Percentiles rank a stretch among this genome's conserved stretches.
Evolutionary conservation across 2,329 filamentous ascomycete species (phyloP).

Genomic region (Cryphonectria japonica): DNA sequence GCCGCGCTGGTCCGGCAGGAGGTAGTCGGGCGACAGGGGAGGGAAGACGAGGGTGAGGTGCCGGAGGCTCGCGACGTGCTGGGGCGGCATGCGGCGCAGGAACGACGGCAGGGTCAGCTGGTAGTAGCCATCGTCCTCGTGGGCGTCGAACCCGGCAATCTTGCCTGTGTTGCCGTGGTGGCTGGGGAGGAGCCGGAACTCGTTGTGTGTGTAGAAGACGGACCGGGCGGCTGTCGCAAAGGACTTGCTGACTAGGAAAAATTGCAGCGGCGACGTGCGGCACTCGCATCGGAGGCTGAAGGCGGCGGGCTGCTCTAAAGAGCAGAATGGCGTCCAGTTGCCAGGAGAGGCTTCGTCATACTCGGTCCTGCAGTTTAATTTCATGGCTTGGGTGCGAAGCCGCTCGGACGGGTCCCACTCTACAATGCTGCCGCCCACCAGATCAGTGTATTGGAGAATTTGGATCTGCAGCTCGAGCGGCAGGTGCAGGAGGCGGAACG

Average conservation of each 20-base stretch:
- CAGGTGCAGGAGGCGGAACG: conserved; percentile 4
- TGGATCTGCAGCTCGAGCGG: conserved; percentile 6
- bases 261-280: background rate
- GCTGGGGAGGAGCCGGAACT: conserved; percentile 5
- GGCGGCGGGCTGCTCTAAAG: background rate
- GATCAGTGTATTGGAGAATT: background rate
- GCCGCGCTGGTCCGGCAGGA: background rate
- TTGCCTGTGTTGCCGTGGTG: background rate
- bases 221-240: conserved; percentile 1
- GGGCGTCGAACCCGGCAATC: conserved; percentile 2
- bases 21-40: background rate
- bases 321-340: background rate
- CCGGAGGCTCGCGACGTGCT: conserved; percentile 1
- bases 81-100: background rate
- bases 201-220: conserved; percentile 4
- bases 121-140: conserved; percentile 6
- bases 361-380: background rate
- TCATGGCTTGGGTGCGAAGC: background rate
- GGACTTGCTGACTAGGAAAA: background rate
- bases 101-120: conserved; percentile 11
- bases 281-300: conserved; percentile 3
- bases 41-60: conserved; percentile 4
- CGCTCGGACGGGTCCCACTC: conserved; percentile 7
- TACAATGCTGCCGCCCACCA: background rate
- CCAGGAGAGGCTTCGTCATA: background rate